Evolutionary conservation across 805 yeast species (phyloP).

Genomic region (Candida odintsovae): DNA sequence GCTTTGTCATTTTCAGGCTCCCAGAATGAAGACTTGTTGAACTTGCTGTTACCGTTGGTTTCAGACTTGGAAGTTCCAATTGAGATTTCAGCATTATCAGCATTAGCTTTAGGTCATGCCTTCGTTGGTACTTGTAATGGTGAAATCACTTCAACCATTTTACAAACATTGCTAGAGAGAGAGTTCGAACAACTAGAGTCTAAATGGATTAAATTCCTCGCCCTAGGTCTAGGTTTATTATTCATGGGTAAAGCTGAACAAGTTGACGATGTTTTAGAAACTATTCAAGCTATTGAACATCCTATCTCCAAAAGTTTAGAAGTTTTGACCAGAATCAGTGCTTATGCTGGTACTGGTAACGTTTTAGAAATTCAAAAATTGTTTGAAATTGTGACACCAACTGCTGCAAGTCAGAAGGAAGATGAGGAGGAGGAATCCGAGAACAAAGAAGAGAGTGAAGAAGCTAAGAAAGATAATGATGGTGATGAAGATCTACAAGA

Average conservation of each 20-base stretch:
- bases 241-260: constrained; percentile 93
- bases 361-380: constrained; percentile 90
- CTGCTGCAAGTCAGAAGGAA: constrained; percentile 48
- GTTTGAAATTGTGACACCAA: constrained; percentile 77
- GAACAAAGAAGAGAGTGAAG: constrained; percentile 36
- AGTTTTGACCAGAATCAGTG: constrained; percentile 85
- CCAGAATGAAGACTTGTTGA: constrained; percentile 75
- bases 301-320: constrained; percentile 87
- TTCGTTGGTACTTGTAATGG: constrained; percentile 96
- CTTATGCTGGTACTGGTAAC: constrained; percentile 97
- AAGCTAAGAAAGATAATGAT: constrained; percentile 22
- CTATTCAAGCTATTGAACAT: constrained; percentile 91
- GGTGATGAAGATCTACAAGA: constrained; percentile 25
- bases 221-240: constrained; percentile 85
- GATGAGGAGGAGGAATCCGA: constrained; percentile 55
- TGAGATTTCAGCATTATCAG: constrained; percentile 80
- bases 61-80: constrained; percentile 69
- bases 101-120: constrained; percentile 87
- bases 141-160: constrained; percentile 85
- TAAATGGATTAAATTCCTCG: constrained; percentile 85
- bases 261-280: constrained; percentile 89
- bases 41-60: constrained; percentile 73
- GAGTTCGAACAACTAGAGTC: constrained; percentile 69
- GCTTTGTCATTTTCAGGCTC: constrained; percentile 96
- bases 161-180: constrained; percentile 87